A percentile compares a stretch with the other conserved stretches of the same genome.
Evolutionary conservation across 1,139 yeast species (phyloP).

Genomic region (Taphrina betulina): DNA sequence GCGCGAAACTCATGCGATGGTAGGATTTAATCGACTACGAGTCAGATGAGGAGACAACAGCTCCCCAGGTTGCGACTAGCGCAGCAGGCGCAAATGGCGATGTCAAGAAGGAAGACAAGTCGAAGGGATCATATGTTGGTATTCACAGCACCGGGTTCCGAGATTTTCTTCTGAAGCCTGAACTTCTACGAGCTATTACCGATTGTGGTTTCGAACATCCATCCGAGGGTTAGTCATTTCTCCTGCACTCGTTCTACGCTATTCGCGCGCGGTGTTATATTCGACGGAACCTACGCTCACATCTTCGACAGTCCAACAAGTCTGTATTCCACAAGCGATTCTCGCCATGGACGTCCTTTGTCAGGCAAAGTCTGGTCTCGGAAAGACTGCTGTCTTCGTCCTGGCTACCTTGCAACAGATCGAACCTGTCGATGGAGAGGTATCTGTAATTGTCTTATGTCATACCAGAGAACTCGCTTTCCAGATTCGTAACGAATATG

Average conservation of each 20-base stretch:
- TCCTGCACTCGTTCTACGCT: conserved; percentile 2
- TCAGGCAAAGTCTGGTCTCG: conserved; percentile 99
- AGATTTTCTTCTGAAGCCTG: conserved; percentile 94
- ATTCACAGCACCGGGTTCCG: conserved; percentile 98
- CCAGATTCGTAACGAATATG: conserved; percentile 95
- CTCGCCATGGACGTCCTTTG: conserved; percentile 97
- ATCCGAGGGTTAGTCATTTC: conserved; percentile 61
- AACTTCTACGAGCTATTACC: conserved; percentile 92
- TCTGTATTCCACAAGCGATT: conserved; percentile 96
- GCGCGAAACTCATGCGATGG: conserved; percentile 43
- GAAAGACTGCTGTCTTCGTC: conserved; percentile 98
- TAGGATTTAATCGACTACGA: conserved; percentile 58
- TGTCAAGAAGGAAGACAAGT: conserved; percentile 63
- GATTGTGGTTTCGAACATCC: conserved; percentile 99
- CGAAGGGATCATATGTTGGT: conserved; percentile 94
- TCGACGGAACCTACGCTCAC: conserved; percentile 26
- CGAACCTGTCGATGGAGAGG: conserved; percentile 97
- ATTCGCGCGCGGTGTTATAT: conserved; percentile 15
- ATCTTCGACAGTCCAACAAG: conserved; percentile 75
- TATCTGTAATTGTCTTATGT: conserved; percentile 89
- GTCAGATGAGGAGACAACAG: conserved; percentile 49
- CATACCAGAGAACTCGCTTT: conserved; percentile 98
- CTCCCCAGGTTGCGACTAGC: conserved; percentile 44
- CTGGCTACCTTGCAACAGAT: conserved; percentile 93
- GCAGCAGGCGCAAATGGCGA: conserved; percentile 41